Percentiles rank a stretch among this genome's conserved stretches.
Conservation (phyloP, 495 filamentous ascomycete genomes). For the Neurospora intermedia region DNA sequence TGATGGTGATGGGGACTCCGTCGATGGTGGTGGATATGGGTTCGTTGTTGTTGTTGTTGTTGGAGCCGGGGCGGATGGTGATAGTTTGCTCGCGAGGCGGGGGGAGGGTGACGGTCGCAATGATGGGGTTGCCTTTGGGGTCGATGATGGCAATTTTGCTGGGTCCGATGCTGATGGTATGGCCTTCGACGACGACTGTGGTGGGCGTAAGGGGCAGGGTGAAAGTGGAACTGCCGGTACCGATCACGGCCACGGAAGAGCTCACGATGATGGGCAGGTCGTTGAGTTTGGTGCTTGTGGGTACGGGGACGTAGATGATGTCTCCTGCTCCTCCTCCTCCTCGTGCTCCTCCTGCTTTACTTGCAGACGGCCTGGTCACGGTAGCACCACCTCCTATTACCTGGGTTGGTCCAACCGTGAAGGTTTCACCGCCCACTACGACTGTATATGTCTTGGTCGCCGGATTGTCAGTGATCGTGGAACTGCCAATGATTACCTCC, state of each 20-base stretch:
- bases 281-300: slow-evolving; percentile 27
- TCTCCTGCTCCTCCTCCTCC: slow-evolving; percentile 1
- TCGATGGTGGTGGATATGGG: slow-evolving; percentile 35
- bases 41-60: slow-evolving; percentile 15
- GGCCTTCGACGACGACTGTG: slow-evolving; percentile 19
- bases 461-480: slow-evolving; percentile 30
- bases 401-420: slow-evolving; percentile 30
- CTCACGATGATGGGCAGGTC: slow-evolving; percentile 32
- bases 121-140: slow-evolving; percentile 16
- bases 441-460: slow-evolving; percentile 24
- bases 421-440: slow-evolving; percentile 30
- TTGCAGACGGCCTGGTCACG: slow-evolving; percentile 21
- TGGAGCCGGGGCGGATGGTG: slow-evolving; percentile 34
- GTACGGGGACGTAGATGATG: slow-evolving; percentile 15
- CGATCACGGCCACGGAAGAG: slow-evolving; percentile 33
- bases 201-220: slow-evolving; percentile 20
- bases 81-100: slow-evolving; percentile 33
- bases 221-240: slow-evolving; percentile 29
- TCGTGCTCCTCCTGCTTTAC: neutral
- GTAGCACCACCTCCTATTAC: slow-evolving; percentile 32
- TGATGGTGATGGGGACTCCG: slow-evolving; percentile 35
- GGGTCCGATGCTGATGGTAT: slow-evolving; percentile 38
- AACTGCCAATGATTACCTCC: slow-evolving; percentile 31
- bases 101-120: slow-evolving; percentile 5
- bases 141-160: slow-evolving; percentile 27